phyloP scores from a whole-genome alignment of 257 asterid genomes.

The Paraleonurus japonicus region DNA sequence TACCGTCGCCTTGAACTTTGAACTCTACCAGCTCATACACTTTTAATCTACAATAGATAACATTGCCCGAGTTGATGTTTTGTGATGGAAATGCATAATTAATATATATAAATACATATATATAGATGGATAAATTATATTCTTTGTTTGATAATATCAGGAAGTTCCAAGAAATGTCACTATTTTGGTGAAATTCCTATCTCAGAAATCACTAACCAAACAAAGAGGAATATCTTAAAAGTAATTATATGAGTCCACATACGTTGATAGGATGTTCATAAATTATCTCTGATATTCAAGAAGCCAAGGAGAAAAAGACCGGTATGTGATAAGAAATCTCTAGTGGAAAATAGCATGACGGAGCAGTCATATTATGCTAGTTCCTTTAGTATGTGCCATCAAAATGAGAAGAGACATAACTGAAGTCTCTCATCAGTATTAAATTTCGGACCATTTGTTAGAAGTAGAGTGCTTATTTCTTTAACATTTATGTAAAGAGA shows the following conservation, averaged over 20 bases:
- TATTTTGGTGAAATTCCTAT: conserved; percentile 5
- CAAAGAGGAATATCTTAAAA: background rate
- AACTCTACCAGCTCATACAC: conserved; percentile 78
- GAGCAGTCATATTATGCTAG: background rate
- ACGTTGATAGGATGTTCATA: background rate
- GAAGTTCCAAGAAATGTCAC: background rate
- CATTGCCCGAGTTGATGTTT: conserved; percentile 19
- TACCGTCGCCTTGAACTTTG: conserved; percentile 95
- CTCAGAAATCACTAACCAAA: conserved; percentile 17
- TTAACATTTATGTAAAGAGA: conserved; percentile 4
- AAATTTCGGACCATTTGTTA: background rate
- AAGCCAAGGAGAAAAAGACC: background rate
- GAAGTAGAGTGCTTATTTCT: conserved; percentile 5
- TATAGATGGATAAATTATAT: background rate
- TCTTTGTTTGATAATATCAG: conserved; percentile 7
- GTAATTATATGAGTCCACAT: background rate
- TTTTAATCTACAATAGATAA: conserved; percentile 60
- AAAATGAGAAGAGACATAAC: background rate
- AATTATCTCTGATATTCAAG: background rate
- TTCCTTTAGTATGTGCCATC: background rate
- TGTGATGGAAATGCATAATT: conserved; percentile 2
- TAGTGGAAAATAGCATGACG: background rate
- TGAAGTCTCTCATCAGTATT: background rate
- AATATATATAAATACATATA: background rate
- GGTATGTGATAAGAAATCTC: background rate